These are phyloP conservation scores for Periglandula ipomoeae DNA, from an alignment of 2,329 filamentous ascomycete species.

Conservation along the genomic window DNA sequence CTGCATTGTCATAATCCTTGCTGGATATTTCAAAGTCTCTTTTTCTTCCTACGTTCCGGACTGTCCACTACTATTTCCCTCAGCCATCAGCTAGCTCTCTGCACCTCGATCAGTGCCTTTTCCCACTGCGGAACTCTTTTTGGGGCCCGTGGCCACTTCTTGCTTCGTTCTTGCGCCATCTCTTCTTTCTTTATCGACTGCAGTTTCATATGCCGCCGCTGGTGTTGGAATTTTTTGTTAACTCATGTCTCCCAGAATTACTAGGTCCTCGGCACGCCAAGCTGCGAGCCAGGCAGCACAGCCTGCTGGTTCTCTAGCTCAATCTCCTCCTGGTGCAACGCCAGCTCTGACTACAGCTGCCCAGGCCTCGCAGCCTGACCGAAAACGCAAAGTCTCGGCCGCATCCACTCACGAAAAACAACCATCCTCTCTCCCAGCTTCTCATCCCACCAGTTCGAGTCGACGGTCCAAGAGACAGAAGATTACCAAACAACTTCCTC, in stretches of 20 bases:
- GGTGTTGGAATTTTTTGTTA: conserved; percentile 12
- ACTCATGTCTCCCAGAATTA: conserved; percentile 96
- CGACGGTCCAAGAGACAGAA: conserved; percentile 66
- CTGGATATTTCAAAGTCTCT: background rate
- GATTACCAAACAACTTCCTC: conserved; percentile 39
- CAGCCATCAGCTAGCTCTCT: too few species aligned
- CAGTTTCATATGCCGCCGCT: conserved; percentile 15
- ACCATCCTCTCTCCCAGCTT: conserved; percentile 25
- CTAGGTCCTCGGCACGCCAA: conserved; percentile 88
- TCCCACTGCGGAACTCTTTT: background rate
- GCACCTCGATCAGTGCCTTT: background rate
- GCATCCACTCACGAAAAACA: conserved; percentile 32
- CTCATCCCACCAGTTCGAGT: conserved; percentile 28
- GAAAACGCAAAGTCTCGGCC: conserved; percentile 67
- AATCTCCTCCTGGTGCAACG: conserved; percentile 22
- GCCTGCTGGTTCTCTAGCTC: conserved; percentile 30
- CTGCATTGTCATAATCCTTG: background rate
- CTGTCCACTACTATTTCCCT: conserved; percentile 10
- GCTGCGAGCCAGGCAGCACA: conserved; percentile 56
- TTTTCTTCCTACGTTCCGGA: conserved; percentile 3
- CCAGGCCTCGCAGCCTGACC: conserved; percentile 37
- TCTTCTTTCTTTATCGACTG: conserved; percentile 19
- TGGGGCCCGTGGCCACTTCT: background rate
- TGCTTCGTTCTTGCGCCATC: conserved; percentile 6
- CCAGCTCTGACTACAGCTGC: conserved; percentile 14